Evolutionary conservation across 2,329 filamentous ascomycete species (phyloP).

Genomic region (Beauveria sp.): DNA sequence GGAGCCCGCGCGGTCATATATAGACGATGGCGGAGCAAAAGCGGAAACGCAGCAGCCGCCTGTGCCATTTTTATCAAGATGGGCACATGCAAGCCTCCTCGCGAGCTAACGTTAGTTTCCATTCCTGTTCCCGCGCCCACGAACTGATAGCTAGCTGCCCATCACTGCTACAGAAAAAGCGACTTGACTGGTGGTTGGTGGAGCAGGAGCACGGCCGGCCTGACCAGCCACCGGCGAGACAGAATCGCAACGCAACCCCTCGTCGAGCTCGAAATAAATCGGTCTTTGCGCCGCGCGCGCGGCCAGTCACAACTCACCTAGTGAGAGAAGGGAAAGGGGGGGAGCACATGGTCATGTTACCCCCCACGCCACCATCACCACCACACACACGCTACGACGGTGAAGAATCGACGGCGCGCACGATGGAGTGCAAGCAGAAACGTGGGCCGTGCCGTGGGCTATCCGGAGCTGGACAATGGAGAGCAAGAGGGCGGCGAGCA

Average conservation of each 20-base stretch:
- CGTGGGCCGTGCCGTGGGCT: not conserved
- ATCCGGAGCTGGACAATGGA: no score
- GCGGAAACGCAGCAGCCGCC: not conserved
- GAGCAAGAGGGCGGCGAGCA: not conserved
- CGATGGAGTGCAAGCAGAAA: not conserved
- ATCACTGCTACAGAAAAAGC: no score
- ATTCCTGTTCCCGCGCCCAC: not conserved
- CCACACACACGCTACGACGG: not conserved
- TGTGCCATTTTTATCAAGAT: constrained; percentile 4
- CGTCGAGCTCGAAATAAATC: not conserved
- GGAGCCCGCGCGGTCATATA: not conserved
- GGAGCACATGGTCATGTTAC: constrained; percentile 6
- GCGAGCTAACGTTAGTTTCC: not conserved
- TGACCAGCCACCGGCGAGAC: constrained; percentile 7
- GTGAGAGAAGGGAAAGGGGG: not conserved
- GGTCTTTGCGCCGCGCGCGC: not conserved
- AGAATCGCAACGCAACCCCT: not conserved
- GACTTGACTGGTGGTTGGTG: not conserved
- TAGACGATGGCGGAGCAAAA: not conserved
- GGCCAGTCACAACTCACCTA: not conserved
- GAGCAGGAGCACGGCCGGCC: not conserved
- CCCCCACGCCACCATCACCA: not conserved
- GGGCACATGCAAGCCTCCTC: constrained; percentile 10
- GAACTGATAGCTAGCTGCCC: not conserved
- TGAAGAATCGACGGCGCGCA: not conserved